phyloP scores from a whole-genome alignment of 257 asterid genomes.

The Solanum stenotomum region DNA sequence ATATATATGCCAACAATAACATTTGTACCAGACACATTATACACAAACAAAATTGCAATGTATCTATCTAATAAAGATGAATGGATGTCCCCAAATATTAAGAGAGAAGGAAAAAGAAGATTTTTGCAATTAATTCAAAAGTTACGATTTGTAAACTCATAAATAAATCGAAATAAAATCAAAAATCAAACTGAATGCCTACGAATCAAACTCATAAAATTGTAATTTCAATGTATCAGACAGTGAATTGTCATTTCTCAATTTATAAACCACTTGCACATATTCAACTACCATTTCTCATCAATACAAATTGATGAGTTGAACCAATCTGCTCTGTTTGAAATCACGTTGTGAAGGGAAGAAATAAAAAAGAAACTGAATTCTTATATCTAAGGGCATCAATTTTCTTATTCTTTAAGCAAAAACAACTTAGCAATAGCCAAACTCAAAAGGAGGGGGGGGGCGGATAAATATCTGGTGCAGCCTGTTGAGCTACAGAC shows the following conservation, averaged over 20 bases:
- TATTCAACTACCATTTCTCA: neutral
- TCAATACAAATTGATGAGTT: neutral
- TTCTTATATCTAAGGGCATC: neutral
- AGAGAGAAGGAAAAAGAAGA: too few relatives aligned
- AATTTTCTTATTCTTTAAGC: neutral
- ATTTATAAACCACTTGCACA: neutral
- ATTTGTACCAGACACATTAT: too few relatives aligned
- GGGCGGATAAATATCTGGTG: neutral
- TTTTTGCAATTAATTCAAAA: too few relatives aligned
- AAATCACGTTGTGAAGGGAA: neutral
- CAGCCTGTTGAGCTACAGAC: neutral
- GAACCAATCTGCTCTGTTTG: neutral
- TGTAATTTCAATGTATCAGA: neutral
- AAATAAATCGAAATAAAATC: neutral
- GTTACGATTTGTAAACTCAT: too few relatives aligned
- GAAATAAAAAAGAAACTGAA: neutral
- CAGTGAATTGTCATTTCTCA: neutral
- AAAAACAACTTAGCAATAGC: neutral
- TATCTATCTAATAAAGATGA: too few relatives aligned
- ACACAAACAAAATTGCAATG: too few relatives aligned
- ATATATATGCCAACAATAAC: too few relatives aligned
- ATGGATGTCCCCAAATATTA: too few relatives aligned
- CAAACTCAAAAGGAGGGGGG: too few relatives aligned
- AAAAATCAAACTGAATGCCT: neutral
- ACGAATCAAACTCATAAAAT: too few relatives aligned